phyloP scores from a whole-genome alignment of 306 rosid species.

The Hippophae tibetana region DNA sequence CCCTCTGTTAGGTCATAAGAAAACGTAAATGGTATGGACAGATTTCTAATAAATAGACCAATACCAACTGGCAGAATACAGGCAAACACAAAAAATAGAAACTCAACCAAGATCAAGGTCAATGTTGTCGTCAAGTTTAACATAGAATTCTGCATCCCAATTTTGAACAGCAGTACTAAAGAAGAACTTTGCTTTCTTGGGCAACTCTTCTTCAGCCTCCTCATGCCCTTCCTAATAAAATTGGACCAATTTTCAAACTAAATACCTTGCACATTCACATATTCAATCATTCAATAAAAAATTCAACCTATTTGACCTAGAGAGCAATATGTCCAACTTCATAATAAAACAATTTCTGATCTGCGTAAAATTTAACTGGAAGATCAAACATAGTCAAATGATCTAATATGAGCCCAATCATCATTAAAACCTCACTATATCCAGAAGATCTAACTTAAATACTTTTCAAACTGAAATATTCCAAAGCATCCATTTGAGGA shows the following conservation, averaged over 20 bases:
- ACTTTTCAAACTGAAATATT: constrained; percentile 2
- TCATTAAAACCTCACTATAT: no score
- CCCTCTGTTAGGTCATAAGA: constrained; percentile 56
- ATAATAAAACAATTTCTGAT: no score
- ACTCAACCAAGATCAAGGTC: constrained; percentile 77
- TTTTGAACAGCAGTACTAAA: constrained; percentile 86
- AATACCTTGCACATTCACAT: constrained; percentile 8
- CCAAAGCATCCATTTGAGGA: background rate
- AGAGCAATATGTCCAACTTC: no score
- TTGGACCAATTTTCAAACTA: constrained; percentile 20
- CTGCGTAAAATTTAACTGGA: no score
- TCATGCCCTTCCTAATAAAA: constrained; percentile 85
- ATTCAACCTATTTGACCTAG: background rate
- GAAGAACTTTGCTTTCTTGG: constrained; percentile 84
- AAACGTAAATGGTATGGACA: constrained; percentile 16
- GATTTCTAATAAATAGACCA: constrained; percentile 2
- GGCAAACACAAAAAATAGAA: constrained; percentile 12
- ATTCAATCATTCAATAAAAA: constrained; percentile 4
- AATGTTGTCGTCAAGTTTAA: constrained; percentile 80
- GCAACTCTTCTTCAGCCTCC: constrained; percentile 94
- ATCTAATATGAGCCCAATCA: no score
- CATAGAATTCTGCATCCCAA: constrained; percentile 96
- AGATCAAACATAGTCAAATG: no score
- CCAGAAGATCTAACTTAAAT: background rate
- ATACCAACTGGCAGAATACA: constrained; percentile 7